Base-by-base conservation (phyloP, 306 rosid species). In the Amphicarpaea edgeworthii region DNA sequence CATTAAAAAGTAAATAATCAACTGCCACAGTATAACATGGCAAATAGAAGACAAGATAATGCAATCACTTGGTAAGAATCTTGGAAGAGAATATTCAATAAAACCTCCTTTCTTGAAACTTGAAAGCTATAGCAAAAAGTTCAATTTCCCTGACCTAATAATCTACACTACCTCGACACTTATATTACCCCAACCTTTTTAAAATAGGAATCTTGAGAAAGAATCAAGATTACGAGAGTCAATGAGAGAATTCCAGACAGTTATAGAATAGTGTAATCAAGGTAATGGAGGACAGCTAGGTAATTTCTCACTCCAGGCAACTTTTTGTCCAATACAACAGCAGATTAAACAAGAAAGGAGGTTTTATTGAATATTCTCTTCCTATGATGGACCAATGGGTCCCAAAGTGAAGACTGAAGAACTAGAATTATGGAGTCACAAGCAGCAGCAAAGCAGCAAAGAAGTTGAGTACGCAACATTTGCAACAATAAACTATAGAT, bases 401-500 rank as follows among this genome's bases (percentile, higher is more conserved):
- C 38, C 38, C 6, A 15, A n/a, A 5, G 6, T 16, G 20, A 47
- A n/a, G 53, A n/a, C n/a, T n/a, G n/a, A n/a, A n/a, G n/a, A n/a
- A n/a, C n/a, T n/a, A n/a, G 60, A 20, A 51, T 51, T 19, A 53
- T 28, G 32, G 14, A 53, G 15, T 4, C 12, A 53, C 15, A 53
- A 30, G 30, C 14, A 53, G 60, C 60, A 53, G 60, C 34, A 58
- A 57, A 58, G 19, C 38, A 12, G 19, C 64, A 5, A 58, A 58
- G 64, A 24, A 58, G 19, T 24, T 58, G 40, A 37, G 38, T 41
- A 1, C 12, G 51, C 16, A 61, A 78, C 24, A 24, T 60, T 80
- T 16, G 32, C 71, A 63, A 23, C 43, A 71, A 62, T 51, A 42
- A 62, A 64, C 61, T 32, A 26, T 51, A 57, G 57, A 65, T 49